phyloP scores from a whole-genome alignment of 345 rosid species.

The Rhizophora mangle region DNA sequence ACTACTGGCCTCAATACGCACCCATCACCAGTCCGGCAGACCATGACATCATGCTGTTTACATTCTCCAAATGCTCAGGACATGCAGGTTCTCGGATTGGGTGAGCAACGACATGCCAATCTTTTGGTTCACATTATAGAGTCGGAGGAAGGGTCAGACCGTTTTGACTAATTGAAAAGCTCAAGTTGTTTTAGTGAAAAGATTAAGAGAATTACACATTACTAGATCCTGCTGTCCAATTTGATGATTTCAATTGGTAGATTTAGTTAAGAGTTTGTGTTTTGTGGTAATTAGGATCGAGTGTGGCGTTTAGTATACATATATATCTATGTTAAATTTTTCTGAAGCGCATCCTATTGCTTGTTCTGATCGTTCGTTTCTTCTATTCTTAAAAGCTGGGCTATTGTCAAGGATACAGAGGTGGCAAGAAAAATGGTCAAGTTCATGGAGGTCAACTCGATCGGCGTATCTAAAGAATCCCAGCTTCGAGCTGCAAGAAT shows the following conservation, averaged over 20 bases:
- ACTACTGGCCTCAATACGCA: slow-evolving; percentile 87
- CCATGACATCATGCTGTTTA: slow-evolving; percentile 76
- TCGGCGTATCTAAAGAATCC: slow-evolving; percentile 85
- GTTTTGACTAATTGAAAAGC: too few relatives aligned
- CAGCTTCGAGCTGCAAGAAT: slow-evolving; percentile 80
- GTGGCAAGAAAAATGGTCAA: slow-evolving; percentile 64
- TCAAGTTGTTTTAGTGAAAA: too few relatives aligned
- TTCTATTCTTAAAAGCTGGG: slow-evolving; percentile 49
- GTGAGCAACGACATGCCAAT: slow-evolving; percentile 30
- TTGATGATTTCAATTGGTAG: too few relatives aligned
- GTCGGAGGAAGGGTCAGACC: too few relatives aligned
- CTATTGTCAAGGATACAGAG: slow-evolving; percentile 63
- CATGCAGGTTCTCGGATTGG: slow-evolving; percentile 96
- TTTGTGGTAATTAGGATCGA: too few relatives aligned
- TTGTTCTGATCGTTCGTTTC: neutral
- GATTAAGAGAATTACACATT: too few relatives aligned
- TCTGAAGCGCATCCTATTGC: neutral
- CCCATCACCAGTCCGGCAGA: slow-evolving; percentile 61
- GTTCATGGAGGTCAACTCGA: slow-evolving; percentile 51
- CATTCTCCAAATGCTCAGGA: slow-evolving; percentile 86
- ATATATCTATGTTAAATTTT: too few relatives aligned
- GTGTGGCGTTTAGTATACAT: too few relatives aligned
- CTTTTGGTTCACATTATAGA: too few relatives aligned
- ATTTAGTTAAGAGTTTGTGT: too few relatives aligned
- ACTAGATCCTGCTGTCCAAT: too few relatives aligned